Base-by-base conservation (phyloP, 805 yeast species). In the Wickerhamiella cacticola region DNA sequence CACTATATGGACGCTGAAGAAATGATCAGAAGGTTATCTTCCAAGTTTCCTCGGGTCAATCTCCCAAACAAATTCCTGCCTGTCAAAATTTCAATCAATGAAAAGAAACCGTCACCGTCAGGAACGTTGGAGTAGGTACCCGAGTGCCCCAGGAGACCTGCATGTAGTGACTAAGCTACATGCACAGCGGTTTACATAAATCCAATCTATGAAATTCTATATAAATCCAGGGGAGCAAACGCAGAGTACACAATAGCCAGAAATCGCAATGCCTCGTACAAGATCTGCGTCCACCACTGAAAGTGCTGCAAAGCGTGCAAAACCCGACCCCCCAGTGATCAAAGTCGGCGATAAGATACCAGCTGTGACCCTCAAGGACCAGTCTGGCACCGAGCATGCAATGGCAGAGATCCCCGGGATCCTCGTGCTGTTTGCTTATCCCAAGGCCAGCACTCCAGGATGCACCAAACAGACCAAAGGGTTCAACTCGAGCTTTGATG, bases 381-480 rank as follows among this genome's bases (percentile, higher is more conserved):
- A 89, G 63, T 80, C 81, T 53, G 86, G 74, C n/a, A 69, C 76
- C 31, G 73, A 71, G 29, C 72, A 81, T 16, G 69, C 75, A 31
- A 59, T 82, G 52, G 68, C 64, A 18, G 63, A 68, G 3, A 15
- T 53, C 69, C 16, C 63, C 63, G 68, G 74, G 31, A 63, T 68
- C 16, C 64, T 76, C 12, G 70, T 79, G 24, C 68, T 79, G 18
- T 80, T 64, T 47, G 58, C 95, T 16, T 89, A 88, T 61, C 97
- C 97, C 47, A 80, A 74, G 59, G 97, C 97, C 0, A 78, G 82
- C 22, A 89, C 97, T 0, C 95, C 96, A 1, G 98, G 98, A 2
- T 92, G 98, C 65, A 89, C 98, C 1, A 75, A 86, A 56, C 98
- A 89, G 66, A 96, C 88, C 2, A 75, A 82, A 61, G 96, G 96